Conservation (phyloP, 1,139 yeast genomes). For the Kluyveromyces sp. region DNA sequence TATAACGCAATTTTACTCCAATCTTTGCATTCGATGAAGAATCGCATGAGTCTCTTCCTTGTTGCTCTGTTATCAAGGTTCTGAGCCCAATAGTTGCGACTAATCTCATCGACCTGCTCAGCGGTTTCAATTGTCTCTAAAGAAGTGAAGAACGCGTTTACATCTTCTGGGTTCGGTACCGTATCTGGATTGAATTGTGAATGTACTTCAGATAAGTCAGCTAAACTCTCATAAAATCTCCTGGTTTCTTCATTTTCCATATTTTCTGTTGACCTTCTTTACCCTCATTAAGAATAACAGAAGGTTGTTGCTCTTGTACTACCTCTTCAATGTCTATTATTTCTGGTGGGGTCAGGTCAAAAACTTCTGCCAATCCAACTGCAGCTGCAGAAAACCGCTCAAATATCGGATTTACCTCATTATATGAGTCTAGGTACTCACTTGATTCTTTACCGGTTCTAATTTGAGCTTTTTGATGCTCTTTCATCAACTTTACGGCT, state of each 20-base stretch:
- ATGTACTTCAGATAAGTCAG: constrained; percentile 22
- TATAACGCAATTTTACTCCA: constrained; percentile 40
- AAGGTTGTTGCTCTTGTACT: constrained; percentile 8
- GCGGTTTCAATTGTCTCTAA: constrained; percentile 41
- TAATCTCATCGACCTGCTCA: constrained; percentile 50
- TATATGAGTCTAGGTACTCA: constrained; percentile 40
- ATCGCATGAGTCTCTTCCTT: constrained; percentile 48
- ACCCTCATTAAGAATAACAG: constrained; percentile 15
- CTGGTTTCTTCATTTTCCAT: constrained; percentile 61
- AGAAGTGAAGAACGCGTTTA: constrained; percentile 38
- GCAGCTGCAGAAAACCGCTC: constrained; percentile 42
- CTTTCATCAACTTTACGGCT: constrained; percentile 33
- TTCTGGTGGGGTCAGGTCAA: constrained; percentile 30
- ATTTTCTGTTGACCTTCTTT: constrained; percentile 29
- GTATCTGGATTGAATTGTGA: constrained; percentile 6
- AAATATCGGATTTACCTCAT: constrained; percentile 33
- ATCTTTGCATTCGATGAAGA: constrained; percentile 43
- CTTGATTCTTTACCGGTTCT: constrained; percentile 60
- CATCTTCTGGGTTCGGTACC: constrained; percentile 37
- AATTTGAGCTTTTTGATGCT: constrained; percentile 49
- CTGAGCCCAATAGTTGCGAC: constrained; percentile 44
- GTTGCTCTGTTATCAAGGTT: constrained; percentile 69
- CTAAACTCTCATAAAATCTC: constrained; percentile 49
- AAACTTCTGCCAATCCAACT: constrained; percentile 39
- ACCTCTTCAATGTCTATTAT: constrained; percentile 23